Percentiles rank a stretch among this genome's conserved stretches.
Evolutionary conservation across 345 rosid genomes (phyloP).

Genomic region (Mangifera indica): DNA sequence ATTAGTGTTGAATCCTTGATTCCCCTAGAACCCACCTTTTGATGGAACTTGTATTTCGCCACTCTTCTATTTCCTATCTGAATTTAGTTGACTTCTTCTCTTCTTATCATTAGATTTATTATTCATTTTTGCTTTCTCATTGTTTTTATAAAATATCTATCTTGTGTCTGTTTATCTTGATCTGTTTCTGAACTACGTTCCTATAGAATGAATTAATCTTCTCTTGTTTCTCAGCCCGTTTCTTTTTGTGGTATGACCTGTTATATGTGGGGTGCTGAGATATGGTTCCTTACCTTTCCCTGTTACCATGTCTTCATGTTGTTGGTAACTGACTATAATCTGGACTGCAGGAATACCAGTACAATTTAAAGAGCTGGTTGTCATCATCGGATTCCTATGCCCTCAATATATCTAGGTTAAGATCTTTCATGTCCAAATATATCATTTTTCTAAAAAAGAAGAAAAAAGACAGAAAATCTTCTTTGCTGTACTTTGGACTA

Average conservation of each 20-base stretch:
- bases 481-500: not conserved
- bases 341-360: conserved; percentile 53
- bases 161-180: not conserved
- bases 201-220: not conserved
- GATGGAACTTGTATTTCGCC: too few relatives aligned
- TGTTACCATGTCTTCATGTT: conserved; percentile 18
- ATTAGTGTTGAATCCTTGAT: too few relatives aligned
- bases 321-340: conserved; percentile 35
- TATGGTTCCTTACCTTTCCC: not conserved
- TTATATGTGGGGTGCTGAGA: not conserved
- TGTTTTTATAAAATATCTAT: not conserved
- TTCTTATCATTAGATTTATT: not conserved
- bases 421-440: conserved; percentile 40
- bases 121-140: too few relatives aligned
- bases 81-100: not conserved
- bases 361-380: conserved; percentile 61
- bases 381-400: conserved; percentile 44
- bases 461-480: not conserved
- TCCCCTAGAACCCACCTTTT: too few relatives aligned
- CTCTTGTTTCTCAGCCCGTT: not conserved
- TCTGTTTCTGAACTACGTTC: too few relatives aligned
- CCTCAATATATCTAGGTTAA: conserved; percentile 54
- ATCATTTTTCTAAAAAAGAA: conserved; percentile 12
- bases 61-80: too few relatives aligned
- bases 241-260: conserved; percentile 26